Evolutionary conservation across 352 stramenopile genomes (phyloP).

Genomic region (Pythium rishiriense): DNA sequence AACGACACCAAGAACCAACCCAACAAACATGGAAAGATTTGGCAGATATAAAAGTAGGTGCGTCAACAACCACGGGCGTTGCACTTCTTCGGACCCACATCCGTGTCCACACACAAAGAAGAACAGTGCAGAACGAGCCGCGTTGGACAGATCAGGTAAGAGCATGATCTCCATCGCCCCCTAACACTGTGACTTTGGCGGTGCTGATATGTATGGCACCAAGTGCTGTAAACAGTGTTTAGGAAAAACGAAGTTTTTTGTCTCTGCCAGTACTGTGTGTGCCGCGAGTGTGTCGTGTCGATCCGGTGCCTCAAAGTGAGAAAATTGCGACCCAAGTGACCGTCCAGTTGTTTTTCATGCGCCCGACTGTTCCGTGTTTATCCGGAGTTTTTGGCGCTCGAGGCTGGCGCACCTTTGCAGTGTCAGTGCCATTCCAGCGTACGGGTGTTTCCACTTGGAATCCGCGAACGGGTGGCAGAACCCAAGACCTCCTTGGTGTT

Average conservation of each 20-base stretch:
- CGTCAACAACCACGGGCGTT: not conserved
- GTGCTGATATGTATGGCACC: not conserved
- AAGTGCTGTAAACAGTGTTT: no score
- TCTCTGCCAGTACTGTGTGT: no score
- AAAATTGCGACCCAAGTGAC: not conserved
- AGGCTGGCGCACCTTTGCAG: not conserved
- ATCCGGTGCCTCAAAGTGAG: no score
- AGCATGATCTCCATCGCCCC: no score
- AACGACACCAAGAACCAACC: not conserved
- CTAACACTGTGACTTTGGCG: not conserved
- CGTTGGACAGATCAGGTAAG: not conserved
- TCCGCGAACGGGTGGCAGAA: constrained; percentile 2
- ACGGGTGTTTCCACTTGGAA: constrained; percentile 4
- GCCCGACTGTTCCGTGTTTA: not conserved
- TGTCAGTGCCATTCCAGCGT: not conserved
- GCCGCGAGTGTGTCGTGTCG: no score
- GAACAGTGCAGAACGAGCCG: not conserved
- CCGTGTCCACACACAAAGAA: not conserved
- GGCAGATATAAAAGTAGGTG: not conserved
- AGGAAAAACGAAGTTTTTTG: no score
- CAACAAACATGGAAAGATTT: not conserved
- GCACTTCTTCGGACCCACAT: not conserved
- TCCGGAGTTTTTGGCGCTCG: not conserved
- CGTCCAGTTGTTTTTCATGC: constrained; percentile 6
- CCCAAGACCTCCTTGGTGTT: not conserved